Percentiles rank a stretch among this genome's conserved stretches.
Evolutionary conservation across 306 rosid genomes (phyloP).

Genomic region (Cicer chorassanicum): DNA sequence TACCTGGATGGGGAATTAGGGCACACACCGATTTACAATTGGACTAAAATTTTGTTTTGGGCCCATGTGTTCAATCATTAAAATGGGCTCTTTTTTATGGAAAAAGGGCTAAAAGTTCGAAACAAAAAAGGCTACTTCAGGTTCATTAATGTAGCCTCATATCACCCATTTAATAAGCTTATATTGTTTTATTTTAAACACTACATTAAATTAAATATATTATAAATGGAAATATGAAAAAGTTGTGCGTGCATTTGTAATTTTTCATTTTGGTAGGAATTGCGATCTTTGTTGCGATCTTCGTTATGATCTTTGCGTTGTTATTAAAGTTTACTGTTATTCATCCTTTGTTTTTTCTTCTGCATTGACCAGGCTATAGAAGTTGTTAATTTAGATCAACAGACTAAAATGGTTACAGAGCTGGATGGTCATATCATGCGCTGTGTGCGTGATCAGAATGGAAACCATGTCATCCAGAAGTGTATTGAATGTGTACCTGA

Average conservation of each 20-base stretch:
- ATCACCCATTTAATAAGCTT: background rate
- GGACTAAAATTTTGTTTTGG: conserved; percentile 2
- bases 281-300: background rate
- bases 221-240: too few relatives aligned
- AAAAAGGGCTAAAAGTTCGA: background rate
- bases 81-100: background rate
- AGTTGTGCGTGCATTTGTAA: background rate
- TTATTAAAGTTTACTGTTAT: conserved; percentile 3
- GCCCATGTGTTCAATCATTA: background rate
- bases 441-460: conserved; percentile 96
- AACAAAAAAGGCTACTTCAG: too few relatives aligned
- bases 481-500: conserved; percentile 98
- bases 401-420: conserved; percentile 87
- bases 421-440: conserved; percentile 93
- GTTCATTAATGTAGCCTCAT: background rate
- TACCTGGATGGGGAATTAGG: background rate
- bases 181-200: background rate
- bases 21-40: background rate
- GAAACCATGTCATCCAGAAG: conserved; percentile 95
- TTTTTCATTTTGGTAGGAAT: background rate
- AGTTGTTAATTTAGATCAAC: conserved; percentile 90
- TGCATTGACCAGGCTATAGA: conserved; percentile 75
- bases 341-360: conserved; percentile 12
- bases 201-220: too few relatives aligned
- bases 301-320: background rate